A percentile compares a stretch with the other conserved stretches of the same genome.
These are phyloP conservation scores for Cercospora canescens DNA, from an alignment of 2,329 filamentous ascomycete genomes.

Conservation along the genomic window DNA sequence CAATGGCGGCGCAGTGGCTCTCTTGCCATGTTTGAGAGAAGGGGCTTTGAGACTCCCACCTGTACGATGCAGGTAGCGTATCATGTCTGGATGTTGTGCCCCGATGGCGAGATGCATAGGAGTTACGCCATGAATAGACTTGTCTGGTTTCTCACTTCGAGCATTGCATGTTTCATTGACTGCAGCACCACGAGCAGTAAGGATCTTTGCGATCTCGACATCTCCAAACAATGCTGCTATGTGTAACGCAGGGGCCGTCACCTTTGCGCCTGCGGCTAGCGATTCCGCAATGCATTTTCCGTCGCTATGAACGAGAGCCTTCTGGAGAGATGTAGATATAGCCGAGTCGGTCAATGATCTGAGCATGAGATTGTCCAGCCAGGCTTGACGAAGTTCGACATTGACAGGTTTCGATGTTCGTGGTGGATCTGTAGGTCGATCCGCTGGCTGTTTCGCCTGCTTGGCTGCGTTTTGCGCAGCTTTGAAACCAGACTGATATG, in stretches of 20 bases:
- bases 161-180: conserved; percentile 4
- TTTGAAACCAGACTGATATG: background rate
- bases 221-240: conserved; percentile 9
- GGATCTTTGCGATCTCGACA: background rate
- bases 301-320: background rate
- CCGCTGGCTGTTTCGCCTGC: background rate
- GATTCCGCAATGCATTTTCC: background rate
- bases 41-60: background rate
- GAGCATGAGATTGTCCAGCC: background rate
- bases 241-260: conserved; percentile 3
- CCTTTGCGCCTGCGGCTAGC: background rate
- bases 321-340: background rate
- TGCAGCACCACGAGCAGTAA: background rate
- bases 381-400: background rate
- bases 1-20: conserved; percentile 1
- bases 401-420: background rate
- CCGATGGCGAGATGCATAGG: conserved; percentile 9
- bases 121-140: background rate
- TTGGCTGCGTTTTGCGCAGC: background rate
- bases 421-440: background rate
- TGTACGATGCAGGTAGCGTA: background rate
- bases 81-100: background rate
- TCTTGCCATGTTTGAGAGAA: background rate
- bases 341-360: background rate
- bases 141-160: background rate